Conservation (phyloP, 1,284 basidiomycete genomes). For the Leccinum ponderosum region DNA sequence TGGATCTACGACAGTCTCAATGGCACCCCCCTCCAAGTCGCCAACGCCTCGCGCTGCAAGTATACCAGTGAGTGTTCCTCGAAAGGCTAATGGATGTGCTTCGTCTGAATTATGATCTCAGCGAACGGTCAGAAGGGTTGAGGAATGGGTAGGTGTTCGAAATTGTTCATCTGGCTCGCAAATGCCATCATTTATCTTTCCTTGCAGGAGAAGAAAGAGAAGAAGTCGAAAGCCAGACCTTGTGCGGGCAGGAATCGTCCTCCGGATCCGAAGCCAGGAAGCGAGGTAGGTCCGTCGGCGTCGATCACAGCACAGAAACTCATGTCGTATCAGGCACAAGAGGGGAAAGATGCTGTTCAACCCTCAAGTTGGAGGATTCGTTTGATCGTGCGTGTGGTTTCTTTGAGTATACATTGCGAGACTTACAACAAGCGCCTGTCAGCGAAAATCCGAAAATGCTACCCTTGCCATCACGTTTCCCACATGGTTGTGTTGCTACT, state of each 20-base stretch:
- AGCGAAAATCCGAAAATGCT: not conserved
- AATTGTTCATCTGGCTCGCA: not conserved
- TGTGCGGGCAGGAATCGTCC: not conserved
- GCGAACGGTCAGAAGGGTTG: not conserved
- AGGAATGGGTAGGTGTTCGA: not conserved
- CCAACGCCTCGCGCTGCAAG: too few relatives aligned
- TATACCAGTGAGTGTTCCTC: not conserved
- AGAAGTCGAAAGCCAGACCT: not conserved
- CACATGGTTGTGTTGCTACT: not conserved
- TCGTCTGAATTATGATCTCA: not conserved
- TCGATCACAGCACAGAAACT: not conserved
- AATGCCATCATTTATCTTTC: not conserved
- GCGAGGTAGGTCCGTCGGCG: not conserved
- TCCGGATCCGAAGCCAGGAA: not conserved
- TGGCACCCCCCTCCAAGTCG: too few relatives aligned
- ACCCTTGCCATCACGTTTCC: too few relatives aligned
- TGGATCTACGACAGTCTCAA: too few relatives aligned
- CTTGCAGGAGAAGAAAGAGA: not conserved
- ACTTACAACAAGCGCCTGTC: not conserved
- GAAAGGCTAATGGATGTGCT: not conserved
- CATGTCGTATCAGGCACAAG: not conserved
- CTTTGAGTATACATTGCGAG: too few relatives aligned
- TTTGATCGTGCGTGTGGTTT: too few relatives aligned
- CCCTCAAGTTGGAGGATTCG: not conserved
- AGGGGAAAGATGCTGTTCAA: not conserved